phyloP scores from a whole-genome alignment of 2,329 filamentous ascomycete species.

The Talaromyces sp. region DNA sequence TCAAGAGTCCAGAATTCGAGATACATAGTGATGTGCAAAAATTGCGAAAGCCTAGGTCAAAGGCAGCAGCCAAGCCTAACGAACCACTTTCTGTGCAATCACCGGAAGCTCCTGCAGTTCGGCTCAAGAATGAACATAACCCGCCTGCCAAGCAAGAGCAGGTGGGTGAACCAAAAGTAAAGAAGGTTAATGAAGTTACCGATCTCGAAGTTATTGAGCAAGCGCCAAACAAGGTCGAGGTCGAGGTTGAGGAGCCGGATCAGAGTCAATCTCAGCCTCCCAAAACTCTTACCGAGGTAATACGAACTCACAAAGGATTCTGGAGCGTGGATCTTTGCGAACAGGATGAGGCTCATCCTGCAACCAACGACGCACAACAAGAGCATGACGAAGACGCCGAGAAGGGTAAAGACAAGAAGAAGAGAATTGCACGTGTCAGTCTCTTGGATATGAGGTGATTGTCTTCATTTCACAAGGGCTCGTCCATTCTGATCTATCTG shows the following conservation, averaged over 20 bases:
- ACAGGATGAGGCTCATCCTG: slow-evolving; percentile 15
- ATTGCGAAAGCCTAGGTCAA: not conserved
- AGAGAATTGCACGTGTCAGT: slow-evolving; percentile 34
- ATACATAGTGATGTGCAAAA: not conserved
- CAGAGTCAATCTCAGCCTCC: not conserved
- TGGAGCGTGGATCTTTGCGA: slow-evolving; percentile 23
- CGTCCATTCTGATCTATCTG: not conserved
- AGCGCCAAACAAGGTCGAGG: not conserved
- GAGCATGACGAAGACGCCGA: slow-evolving; percentile 14
- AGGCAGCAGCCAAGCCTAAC: not conserved
- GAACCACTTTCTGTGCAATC: not conserved
- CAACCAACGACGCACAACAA: slow-evolving; percentile 13
- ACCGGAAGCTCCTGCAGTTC: not conserved
- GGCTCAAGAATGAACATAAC: not conserved
- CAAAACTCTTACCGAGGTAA: slow-evolving; percentile 22
- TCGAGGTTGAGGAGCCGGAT: not conserved
- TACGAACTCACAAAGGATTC: slow-evolving; percentile 25
- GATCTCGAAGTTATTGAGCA: not conserved
- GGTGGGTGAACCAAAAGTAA: not conserved
- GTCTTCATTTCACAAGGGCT: not conserved
- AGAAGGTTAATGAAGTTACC: not conserved
- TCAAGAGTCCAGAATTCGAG: not conserved
- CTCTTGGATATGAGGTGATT: slow-evolving; percentile 30
- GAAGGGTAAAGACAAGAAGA: slow-evolving; percentile 23
- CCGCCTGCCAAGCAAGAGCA: not conserved